Base-by-base conservation (phyloP, 345 rosid genomes). In the Geranium brycei region DNA sequence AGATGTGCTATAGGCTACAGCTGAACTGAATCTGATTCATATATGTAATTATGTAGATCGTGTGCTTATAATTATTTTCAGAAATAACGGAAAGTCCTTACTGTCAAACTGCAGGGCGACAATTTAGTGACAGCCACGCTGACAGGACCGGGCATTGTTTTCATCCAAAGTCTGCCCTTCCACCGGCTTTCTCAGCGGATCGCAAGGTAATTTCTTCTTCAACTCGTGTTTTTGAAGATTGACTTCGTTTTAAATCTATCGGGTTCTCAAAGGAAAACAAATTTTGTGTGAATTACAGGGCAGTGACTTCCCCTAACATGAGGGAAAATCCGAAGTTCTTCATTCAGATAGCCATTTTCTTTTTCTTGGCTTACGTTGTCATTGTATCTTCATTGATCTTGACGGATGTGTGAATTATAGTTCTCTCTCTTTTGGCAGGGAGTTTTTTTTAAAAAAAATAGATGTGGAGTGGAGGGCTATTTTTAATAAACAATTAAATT, bases 261-360 rank as follows among this genome's bases (percentile, higher is more conserved):
- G 14, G 23, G 41, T 60, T 30, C 13, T 38, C 47, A 5, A 5
- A 5, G 0, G 47, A 38, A 16, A 61, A 51, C 47, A 17, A 28
- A 59, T 10, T 66, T 19, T 63, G 23, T 19, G 7, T 70, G 68
- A 28, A 66, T 73, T 71, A 69, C 88, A 93, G 97, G 88, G 89
- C 99, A n/a, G 99, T 95, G 62, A 84, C 99, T 35, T 90, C 97
- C 18, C 99, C 99, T 38, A 95, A 95, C 87, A 84, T 95, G 97
- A 85, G 97, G 75, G 99, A 91, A 77, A 95, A 91, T 74, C 99
- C 97, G 19, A 88, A 87, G 78, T 79, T 91, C 66, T 80, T 88
- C 64, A 70, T 88, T 66, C 99, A 95, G 71, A 84, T 91, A 68
- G 97, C 89, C 61, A 68, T 91, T 63, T 95, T 91, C 84, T 69